A percentile compares a stretch with the other conserved stretches of the same genome.
Evolutionary conservation across 371 early-diverging fungal genomes (phyloP).

Genomic region (Saksenaea oblongispora): DNA sequence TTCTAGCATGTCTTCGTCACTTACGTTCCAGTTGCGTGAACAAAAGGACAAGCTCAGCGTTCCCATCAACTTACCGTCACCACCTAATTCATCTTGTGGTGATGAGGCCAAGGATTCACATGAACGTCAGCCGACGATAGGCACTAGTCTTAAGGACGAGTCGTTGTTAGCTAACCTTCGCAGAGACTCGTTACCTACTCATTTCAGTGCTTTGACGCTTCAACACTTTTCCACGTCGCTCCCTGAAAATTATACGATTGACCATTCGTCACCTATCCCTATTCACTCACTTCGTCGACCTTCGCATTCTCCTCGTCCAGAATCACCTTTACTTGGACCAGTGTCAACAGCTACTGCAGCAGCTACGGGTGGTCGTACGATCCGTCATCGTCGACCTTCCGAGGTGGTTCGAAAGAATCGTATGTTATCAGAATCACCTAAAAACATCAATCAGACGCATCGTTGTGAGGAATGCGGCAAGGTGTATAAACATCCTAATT

Average conservation of each 20-base stretch:
- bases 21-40: slow-evolving; percentile 45
- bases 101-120: slow-evolving; percentile 30
- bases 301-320: slow-evolving; percentile 8
- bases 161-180: slow-evolving; percentile 12
- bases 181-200: slow-evolving; percentile 41
- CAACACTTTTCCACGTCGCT: slow-evolving; percentile 39
- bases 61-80: slow-evolving; percentile 40
- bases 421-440: slow-evolving; percentile 16
- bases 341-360: slow-evolving; percentile 34
- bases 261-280: slow-evolving; percentile 31
- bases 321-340: slow-evolving; percentile 14
- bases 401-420: slow-evolving; percentile 20
- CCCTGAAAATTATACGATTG: slow-evolving; percentile 53
- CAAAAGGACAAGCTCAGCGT: slow-evolving; percentile 23
- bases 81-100: slow-evolving; percentile 51
- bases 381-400: slow-evolving; percentile 25
- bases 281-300: slow-evolving; percentile 7
- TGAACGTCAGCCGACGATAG: slow-evolving; percentile 6
- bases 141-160: slow-evolving; percentile 1
- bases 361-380: slow-evolving; percentile 39
- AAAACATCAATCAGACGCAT: slow-evolving; percentile 16
- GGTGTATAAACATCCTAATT: slow-evolving; percentile 68
- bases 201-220: slow-evolving; percentile 38
- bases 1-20: slow-evolving; percentile 43
- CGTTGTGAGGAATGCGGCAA: slow-evolving; percentile 72